Conservation (phyloP, 2,329 filamentous ascomycete genomes). For the Epichloe elymi region DNA sequence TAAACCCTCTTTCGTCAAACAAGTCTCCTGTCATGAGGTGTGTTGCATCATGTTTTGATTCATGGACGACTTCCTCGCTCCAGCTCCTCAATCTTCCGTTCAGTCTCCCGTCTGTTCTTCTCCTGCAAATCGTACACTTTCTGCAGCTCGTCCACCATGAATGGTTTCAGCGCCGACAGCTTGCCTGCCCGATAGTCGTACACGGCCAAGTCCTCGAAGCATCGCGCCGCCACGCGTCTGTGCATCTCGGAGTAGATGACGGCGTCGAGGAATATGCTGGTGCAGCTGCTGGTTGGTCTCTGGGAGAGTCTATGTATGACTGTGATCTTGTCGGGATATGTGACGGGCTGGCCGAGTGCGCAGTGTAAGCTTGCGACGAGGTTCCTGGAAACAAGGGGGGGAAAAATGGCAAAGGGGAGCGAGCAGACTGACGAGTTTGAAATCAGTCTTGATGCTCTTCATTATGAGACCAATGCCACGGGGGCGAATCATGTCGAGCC, state of each 20-base stretch:
- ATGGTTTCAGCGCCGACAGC: conserved; percentile 26
- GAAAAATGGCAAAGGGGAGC: too few species aligned
- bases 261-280: conserved; percentile 45
- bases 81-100: conserved; percentile 9
- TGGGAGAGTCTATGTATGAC: conserved; percentile 66
- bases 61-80: background rate
- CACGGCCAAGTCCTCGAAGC: conserved; percentile 40
- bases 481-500: conserved; percentile 57
- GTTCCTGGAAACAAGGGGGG: too few species aligned
- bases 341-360: conserved; percentile 50
- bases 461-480: conserved; percentile 61
- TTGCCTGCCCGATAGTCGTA: conserved; percentile 20
- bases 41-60: too few species aligned
- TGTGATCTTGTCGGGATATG: conserved; percentile 67
- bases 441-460: conserved; percentile 67
- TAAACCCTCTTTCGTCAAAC: too few species aligned
- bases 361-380: too few species aligned
- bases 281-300: conserved; percentile 27
- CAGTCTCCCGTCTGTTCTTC: conserved; percentile 7
- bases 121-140: conserved; percentile 23
- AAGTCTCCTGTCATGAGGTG: too few species aligned
- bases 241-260: conserved; percentile 64
- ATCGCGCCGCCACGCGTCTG: conserved; percentile 58
- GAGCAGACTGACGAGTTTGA: conserved; percentile 60
- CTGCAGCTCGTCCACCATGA: conserved; percentile 26